Base-by-base conservation (phyloP, 495 filamentous ascomycete species). In the Jackrogersella multiformis region DNA sequence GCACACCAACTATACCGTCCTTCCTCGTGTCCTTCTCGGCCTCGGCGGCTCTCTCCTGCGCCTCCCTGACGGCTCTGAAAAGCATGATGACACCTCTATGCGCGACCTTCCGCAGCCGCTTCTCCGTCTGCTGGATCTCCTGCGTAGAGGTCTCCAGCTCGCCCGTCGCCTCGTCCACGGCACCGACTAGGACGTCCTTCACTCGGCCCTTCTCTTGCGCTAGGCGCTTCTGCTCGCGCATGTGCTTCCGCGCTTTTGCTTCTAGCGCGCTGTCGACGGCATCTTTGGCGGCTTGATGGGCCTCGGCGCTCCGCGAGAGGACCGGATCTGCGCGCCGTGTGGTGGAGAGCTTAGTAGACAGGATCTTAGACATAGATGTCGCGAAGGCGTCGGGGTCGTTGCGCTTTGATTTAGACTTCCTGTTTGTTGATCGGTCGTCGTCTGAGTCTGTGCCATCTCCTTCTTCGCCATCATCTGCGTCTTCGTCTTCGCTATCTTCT, bases 41-140 rank as follows among this genome's bases (percentile, higher is more conserved):
- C 74, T 92, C 87, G 71, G 88, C 85, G 1, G 88, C 91, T 68
- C 89, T 90, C 28, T 97, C 89, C 80, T 98, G 95, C 13, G 94
- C 93, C 6, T 92, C 91, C 28, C 94, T 84, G 26, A 99, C 92
- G 0, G 95, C 96, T 79, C 98, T 96, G 76, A 98, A 99, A 59
- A 99, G 80, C 82, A 94, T 95, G 10, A 97, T 88, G 16, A 97
- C 93, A 84, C 93, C 93, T 26, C 92, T 86, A 81, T 97, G 92
- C 56, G 93, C 93, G 36, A 89, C 91, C 82, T 96, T 94, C 71
- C 88, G 85, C 70, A 97, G 75, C 52, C 86, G 80, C 79, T 89
- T 90, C 82, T 99, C 95, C 73, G 89, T 84, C 76, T 92, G 92
- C 56, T 89, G 76, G 8, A 91, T 86, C 41, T 87, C 79, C 16